These are phyloP conservation scores for Mangifera indica DNA, from an alignment of 345 rosid species.

Conservation along the genomic window DNA sequence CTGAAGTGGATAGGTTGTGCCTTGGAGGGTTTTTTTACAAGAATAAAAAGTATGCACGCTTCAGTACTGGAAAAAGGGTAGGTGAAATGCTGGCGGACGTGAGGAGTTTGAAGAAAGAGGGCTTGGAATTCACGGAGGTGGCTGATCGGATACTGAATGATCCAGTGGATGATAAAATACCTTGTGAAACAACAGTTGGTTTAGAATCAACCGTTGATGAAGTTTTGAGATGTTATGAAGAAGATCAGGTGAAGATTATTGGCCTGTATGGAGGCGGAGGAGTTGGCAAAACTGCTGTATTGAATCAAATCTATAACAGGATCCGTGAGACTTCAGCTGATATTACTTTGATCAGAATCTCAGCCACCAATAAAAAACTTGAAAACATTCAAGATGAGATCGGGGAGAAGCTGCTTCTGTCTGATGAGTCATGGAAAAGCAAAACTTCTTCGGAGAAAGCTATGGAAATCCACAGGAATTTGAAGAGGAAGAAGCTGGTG, in stretches of 20 bases:
- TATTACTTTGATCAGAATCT: background rate
- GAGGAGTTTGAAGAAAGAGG: background rate
- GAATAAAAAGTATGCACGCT: background rate
- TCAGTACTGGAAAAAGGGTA: background rate
- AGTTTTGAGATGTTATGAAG: background rate
- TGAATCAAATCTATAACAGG: background rate
- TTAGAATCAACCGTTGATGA: background rate
- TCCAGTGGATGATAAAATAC: background rate
- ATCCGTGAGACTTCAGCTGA: too few relatives aligned
- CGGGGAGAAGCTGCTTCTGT: background rate
- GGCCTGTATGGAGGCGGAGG: conserved; percentile 10
- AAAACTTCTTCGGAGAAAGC: background rate
- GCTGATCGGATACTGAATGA: background rate
- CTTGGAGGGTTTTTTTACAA: conserved; percentile 6
- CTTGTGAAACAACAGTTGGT: background rate
- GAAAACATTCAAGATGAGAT: background rate
- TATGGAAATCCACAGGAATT: background rate
- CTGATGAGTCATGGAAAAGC: background rate
- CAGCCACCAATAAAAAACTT: background rate
- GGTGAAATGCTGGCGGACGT: background rate
- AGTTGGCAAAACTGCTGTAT: background rate
- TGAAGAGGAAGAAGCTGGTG: background rate
- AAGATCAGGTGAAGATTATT: background rate
- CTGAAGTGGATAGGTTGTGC: background rate
- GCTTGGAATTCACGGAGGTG: background rate